These are phyloP conservation scores for Citrullus amarus DNA, from an alignment of 306 rosid species.

Conservation along the genomic window DNA sequence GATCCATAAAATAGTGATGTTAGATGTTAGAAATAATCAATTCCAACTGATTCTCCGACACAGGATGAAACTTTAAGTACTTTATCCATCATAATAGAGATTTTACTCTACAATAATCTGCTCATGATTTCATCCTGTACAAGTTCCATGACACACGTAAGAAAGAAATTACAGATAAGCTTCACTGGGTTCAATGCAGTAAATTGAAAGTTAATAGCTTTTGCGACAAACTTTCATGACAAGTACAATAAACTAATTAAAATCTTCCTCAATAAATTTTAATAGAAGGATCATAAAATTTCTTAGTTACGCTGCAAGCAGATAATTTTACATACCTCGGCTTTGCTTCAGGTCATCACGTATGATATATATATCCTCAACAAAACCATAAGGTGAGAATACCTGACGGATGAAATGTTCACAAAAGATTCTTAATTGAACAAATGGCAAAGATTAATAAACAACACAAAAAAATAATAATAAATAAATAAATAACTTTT, in stretches of 20 bases:
- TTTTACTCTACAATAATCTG: neutral
- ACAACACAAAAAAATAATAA: neutral
- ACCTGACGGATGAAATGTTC: slow-evolving; percentile 39
- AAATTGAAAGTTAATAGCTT: neutral
- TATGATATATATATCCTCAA: slow-evolving; percentile 55
- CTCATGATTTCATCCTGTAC: neutral
- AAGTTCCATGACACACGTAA: neutral
- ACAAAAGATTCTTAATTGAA: neutral
- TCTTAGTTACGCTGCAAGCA: neutral
- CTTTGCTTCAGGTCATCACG: slow-evolving; percentile 31
- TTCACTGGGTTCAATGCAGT: neutral
- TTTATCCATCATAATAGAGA: neutral
- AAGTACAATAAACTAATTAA: neutral
- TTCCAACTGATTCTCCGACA: neutral
- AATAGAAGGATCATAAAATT: neutral
- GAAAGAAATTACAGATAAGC: neutral
- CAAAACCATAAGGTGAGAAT: slow-evolving; percentile 63
- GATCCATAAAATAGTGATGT: neutral
- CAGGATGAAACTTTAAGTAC: slow-evolving; percentile 2
- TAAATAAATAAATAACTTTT: neutral
- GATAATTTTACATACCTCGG: slow-evolving; percentile 45
- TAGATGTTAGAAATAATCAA: neutral
- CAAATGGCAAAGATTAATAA: neutral
- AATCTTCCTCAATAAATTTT: neutral
- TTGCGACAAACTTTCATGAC: neutral